Evolutionary conservation across 2,329 filamentous ascomycete species (phyloP).

Genomic region (Elsinoe fawcettii): DNA sequence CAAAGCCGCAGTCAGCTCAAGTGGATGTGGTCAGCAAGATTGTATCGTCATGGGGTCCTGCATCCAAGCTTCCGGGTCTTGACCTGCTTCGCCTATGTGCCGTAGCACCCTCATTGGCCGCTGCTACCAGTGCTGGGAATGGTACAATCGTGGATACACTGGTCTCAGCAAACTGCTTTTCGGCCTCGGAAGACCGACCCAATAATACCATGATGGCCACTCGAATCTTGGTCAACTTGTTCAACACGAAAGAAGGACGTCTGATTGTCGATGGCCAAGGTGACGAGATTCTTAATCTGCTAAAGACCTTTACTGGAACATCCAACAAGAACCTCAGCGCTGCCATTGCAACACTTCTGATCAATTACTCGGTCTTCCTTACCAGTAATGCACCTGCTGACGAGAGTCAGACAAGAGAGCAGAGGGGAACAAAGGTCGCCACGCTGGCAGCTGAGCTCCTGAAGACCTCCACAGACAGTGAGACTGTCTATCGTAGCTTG

Average conservation of each 20-base stretch:
- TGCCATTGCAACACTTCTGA: slow-evolving; percentile 69
- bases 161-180: slow-evolving; percentile 50
- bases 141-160: slow-evolving; percentile 56
- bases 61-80: slow-evolving; percentile 72
- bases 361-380: slow-evolving; percentile 77
- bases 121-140: slow-evolving; percentile 46
- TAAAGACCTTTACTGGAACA: slow-evolving; percentile 54
- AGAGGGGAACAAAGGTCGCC: slow-evolving; percentile 27
- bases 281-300: slow-evolving; percentile 53
- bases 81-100: slow-evolving; percentile 82
- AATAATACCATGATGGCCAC: slow-evolving; percentile 86
- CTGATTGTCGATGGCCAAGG: slow-evolving; percentile 48
- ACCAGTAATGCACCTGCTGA: slow-evolving; percentile 31
- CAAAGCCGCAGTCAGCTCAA: slow-evolving; percentile 29
- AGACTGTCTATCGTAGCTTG: slow-evolving; percentile 74
- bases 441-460: slow-evolving; percentile 28
- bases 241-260: slow-evolving; percentile 65
- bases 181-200: slow-evolving; percentile 48
- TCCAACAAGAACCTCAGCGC: slow-evolving; percentile 60
- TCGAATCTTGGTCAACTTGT: slow-evolving; percentile 75
- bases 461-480: slow-evolving; percentile 54
- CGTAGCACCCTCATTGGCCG: slow-evolving; percentile 57
- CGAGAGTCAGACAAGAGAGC: slow-evolving; percentile 25
- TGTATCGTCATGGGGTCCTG: slow-evolving; percentile 69
- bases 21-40: slow-evolving; percentile 57